Base-by-base conservation (phyloP, 805 yeast genomes). In the Cyberlindnera mycetangii region DNA sequence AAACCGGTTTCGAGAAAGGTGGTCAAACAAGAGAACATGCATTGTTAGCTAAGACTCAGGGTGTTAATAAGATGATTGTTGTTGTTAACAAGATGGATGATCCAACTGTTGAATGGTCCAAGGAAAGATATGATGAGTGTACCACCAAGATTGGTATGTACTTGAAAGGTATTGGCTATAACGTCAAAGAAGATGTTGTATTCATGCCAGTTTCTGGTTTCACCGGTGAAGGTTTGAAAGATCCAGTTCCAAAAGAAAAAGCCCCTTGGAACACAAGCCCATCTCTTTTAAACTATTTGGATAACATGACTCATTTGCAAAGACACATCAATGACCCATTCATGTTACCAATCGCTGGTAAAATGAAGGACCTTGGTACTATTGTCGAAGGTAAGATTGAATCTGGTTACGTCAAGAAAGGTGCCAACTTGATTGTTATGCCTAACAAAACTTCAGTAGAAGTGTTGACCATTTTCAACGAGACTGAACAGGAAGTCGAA, bases 21-120 rank as follows among this genome's bases (percentile, higher is more conserved):
- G 99, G 99, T 56, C 99, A 92, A 74, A 90, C 98, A 30, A 84
- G 97, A 73, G 98, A 90, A 76, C 99, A 92, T 64, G 98, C 98
- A 11, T 74, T 92, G 49, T 76, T 92, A 65, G 99, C 99, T 51
- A 93, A 92, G 76, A 93, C 97, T 41, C 98, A 92, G 71, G 99
- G 99, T 72, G 97, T 92, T 51, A 89, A 92, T 75, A 85, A 83
- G 67, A 78, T 92, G 67, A 75, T 93, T 52, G 97, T 92, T 47
- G 97, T 86, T 42, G 89, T 92, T 56, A 93, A 93, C 75, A 93
- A 93, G 79, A 92, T 93, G 98, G 99, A 93, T 70, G 99, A 93
- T 64, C 85, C 96, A 39, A 93, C 99, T 39, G 99, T 93, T 37
- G 69, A 67, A 52, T 93, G 99, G 99, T 85, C 97, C 20, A 79